Evolutionary conservation across 2,329 filamentous ascomycete genomes (phyloP).

Genomic region (Macrophomina phaseolina): DNA sequence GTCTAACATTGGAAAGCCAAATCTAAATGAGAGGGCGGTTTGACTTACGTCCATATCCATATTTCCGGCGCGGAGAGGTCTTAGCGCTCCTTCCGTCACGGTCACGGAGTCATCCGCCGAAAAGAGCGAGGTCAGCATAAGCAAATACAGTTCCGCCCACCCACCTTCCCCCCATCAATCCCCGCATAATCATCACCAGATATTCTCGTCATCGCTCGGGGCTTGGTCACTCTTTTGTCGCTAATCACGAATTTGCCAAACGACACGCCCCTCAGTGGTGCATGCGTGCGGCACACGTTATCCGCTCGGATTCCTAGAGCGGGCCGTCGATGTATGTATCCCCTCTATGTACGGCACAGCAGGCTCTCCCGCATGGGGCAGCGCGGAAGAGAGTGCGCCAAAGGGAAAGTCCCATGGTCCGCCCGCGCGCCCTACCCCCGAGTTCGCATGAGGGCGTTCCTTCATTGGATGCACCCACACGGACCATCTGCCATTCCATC

Average conservation of each 20-base stretch:
- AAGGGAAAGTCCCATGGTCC: neutral
- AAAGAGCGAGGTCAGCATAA: neutral
- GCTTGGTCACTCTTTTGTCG: neutral
- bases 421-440: neutral
- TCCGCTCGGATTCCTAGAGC: neutral
- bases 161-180: neutral
- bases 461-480: slow-evolving; percentile 6
- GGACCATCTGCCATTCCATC: neutral
- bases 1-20: slow-evolving; percentile 11
- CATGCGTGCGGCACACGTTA: slow-evolving; percentile 14
- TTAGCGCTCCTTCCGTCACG: neutral
- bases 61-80: neutral
- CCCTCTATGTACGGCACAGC: slow-evolving; percentile 10
- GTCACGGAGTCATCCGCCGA: neutral
- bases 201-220: slow-evolving; percentile 9
- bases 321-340: neutral
- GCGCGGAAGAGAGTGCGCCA: neutral
- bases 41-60: neutral
- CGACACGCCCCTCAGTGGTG: slow-evolving; percentile 2
- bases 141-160: neutral
- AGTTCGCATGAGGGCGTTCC: neutral
- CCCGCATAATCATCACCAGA: slow-evolving; percentile 16
- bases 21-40: neutral
- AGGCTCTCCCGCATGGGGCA: neutral
- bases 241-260: slow-evolving; percentile 4